These are phyloP conservation scores for Panaeolus papilionaceus DNA, from an alignment of 768 basidiomycete genomes.

Conservation along the genomic window DNA sequence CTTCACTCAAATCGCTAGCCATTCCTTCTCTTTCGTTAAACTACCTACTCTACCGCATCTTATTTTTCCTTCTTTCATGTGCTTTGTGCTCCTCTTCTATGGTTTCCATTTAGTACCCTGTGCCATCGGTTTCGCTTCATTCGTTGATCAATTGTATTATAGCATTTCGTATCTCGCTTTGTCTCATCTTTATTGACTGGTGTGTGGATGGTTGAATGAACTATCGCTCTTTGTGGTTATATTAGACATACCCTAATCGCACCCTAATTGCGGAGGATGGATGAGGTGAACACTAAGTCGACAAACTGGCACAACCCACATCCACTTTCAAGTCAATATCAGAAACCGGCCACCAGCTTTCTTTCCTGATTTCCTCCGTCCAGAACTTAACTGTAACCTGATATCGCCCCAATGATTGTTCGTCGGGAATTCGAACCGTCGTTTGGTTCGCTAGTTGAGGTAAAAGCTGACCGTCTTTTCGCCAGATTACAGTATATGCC, in stretches of 20 bases:
- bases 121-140: not conserved
- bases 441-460: conserved; percentile 58
- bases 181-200: conserved; percentile 30
- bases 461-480: conserved; percentile 51
- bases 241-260: not conserved
- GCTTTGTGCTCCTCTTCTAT: conserved; percentile 7
- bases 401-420: not conserved
- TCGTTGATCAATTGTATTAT: conserved; percentile 10
- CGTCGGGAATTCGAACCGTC: conserved; percentile 29
- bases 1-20: not conserved
- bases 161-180: conserved; percentile 33
- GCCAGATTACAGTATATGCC: conserved; percentile 64
- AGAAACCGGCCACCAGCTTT: conserved; percentile 5
- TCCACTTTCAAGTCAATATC: not conserved
- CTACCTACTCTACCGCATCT: conserved; percentile 5
- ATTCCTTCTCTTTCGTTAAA: not conserved
- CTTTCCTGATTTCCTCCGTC: conserved; percentile 8
- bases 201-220: not conserved
- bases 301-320: not conserved
- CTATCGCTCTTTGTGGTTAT: not conserved
- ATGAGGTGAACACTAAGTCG: not conserved
- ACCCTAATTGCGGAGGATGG: not conserved
- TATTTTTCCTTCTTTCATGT: not conserved
- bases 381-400: not conserved
- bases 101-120: conserved; percentile 7